Base-by-base conservation (phyloP, 2,329 filamentous ascomycete genomes). In the Pleomassaria siparia region DNA sequence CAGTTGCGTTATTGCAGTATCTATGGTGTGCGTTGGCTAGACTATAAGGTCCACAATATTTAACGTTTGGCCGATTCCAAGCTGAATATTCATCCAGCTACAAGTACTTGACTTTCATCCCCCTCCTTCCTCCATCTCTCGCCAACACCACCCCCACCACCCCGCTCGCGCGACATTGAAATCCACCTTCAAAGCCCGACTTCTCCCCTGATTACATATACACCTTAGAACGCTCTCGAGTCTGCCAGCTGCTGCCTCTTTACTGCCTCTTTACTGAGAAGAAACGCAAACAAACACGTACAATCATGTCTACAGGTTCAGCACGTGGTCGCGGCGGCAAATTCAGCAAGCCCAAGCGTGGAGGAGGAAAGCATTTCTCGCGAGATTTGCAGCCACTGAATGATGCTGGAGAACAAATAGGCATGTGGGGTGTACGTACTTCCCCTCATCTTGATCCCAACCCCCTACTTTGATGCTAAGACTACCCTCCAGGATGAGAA, bases 351-450 rank as follows among this genome's bases (percentile, higher is more conserved):
- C 90, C 87, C 59, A 91, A 89, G 61, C 83, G 92, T 75, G 92
- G 92, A n/a, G 91, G 91, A 54, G 94, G 94, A 66, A 96, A 96
- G 75, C 87, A 95, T 67, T 99, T 95, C 77, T 96, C 91, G 58
- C 87, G 90, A 58, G 86, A 96, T 71, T 84, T 97, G 39, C 86
- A 89, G 71, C 91, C 91, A 16, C 76, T 94, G 64, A 91, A 96
- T 66, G 86, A 85, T 59, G 89, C 97, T 67, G 94, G 92, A 60
- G 94, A 94, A 66, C 85, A 89, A 60, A 79, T 92, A 54, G 86
- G 87, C 78, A 92, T 96, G 82, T 96, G 92, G 89, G 85, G 82
- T 68, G 82, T 85, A 67, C 74, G 83, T 66, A 47, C 35, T 43
- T 15, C 26, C 29, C 39, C 35, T 41, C 26, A 4, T 16, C 20